These are phyloP conservation scores for Diversispora eburnea DNA, from an alignment of 192 early-diverging fungal genomes.

Conservation along the genomic window DNA sequence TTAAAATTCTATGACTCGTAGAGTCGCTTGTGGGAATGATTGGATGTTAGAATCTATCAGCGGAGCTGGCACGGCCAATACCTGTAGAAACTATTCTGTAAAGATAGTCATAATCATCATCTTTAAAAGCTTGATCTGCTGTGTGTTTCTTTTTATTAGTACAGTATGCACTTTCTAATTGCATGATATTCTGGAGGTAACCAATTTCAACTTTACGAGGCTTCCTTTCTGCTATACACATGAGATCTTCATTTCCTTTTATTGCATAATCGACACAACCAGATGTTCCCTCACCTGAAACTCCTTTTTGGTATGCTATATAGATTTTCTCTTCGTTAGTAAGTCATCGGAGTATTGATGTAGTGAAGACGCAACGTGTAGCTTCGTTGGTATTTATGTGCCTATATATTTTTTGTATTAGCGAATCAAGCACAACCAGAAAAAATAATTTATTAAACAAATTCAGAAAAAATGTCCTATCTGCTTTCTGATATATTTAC, in stretches of 20 bases:
- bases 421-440: too few relatives aligned
- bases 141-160: constrained; percentile 2
- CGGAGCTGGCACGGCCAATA: too few relatives aligned
- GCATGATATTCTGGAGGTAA: constrained; percentile 7
- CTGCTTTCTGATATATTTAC: too few relatives aligned
- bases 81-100: background rate
- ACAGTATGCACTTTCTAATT: constrained; percentile 2
- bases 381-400: constrained; percentile 20
- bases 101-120: constrained; percentile 6
- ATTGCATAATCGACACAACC: constrained; percentile 18
- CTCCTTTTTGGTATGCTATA: background rate
- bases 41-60: too few relatives aligned
- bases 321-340: constrained; percentile 18
- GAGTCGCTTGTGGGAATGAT: too few relatives aligned
- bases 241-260: constrained; percentile 14
- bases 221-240: constrained; percentile 17
- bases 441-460: too few relatives aligned
- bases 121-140: constrained; percentile 13
- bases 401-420: too few relatives aligned
- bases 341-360: constrained; percentile 7
- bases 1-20: too few relatives aligned
- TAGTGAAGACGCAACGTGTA: background rate
- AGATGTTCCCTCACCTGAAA: constrained; percentile 16
- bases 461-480: too few relatives aligned
- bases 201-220: constrained; percentile 17